phyloP scores from a whole-genome alignment of 139 green algal genomes.

The Volvox reticuliferus region DNA sequence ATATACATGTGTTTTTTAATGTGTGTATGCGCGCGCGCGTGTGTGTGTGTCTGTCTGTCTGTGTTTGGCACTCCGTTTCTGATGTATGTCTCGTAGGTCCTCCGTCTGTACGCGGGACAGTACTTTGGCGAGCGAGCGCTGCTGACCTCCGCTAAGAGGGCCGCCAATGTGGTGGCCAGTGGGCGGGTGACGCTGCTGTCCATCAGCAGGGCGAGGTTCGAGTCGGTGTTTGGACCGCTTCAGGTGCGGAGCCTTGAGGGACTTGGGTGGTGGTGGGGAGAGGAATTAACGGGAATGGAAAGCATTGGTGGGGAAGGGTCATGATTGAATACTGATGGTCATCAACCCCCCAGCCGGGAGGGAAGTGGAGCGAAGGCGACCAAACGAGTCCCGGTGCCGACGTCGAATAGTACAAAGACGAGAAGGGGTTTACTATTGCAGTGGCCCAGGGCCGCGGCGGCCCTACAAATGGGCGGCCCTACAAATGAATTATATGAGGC shows the following conservation, averaged over 20 bases:
- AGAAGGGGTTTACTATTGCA: no score
- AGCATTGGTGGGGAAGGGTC: background rate
- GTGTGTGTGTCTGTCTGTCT: no score
- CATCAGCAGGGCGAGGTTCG: constrained; percentile 60
- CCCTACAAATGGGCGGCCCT: no score
- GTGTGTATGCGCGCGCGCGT: no score
- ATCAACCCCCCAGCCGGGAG: no score
- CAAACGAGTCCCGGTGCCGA: no score
- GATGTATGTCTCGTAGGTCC: constrained; percentile 52
- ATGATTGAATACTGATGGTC: no score
- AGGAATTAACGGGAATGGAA: background rate
- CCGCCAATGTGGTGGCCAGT: constrained; percentile 67
- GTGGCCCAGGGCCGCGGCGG: no score
- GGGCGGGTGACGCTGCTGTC: constrained; percentile 61
- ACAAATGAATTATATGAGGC: no score
- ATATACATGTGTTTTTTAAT: no score
- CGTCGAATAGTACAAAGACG: no score
- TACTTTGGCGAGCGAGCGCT: constrained; percentile 84
- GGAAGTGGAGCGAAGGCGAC: background rate
- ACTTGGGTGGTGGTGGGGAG: background rate
- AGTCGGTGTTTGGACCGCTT: constrained; percentile 64
- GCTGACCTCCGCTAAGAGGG: constrained; percentile 51
- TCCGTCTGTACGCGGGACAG: constrained; percentile 70
- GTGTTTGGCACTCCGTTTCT: no score
- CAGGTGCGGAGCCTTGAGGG: constrained; percentile 26